These are phyloP conservation scores for Cladophialophora exuberans DNA, from an alignment of 2,329 filamentous ascomycete genomes.

Conservation along the genomic window DNA sequence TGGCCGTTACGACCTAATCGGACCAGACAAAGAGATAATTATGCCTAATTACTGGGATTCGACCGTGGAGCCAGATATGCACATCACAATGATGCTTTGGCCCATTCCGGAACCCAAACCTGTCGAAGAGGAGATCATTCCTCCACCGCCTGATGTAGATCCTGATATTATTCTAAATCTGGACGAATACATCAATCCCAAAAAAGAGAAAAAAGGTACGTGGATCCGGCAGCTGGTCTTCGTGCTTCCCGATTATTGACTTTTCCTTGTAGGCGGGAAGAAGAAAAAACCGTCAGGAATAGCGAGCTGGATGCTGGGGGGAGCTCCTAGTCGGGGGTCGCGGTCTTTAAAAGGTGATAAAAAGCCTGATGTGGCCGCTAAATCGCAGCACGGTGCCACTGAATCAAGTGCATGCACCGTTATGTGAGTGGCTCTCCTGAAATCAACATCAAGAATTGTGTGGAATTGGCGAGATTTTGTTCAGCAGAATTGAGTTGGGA, in stretches of 20 bases:
- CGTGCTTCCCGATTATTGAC: not conserved
- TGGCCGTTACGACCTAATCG: conserved; percentile 79
- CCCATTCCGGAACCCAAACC: conserved; percentile 56
- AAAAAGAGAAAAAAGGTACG: conserved; percentile 30
- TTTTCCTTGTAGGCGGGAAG: conserved; percentile 8
- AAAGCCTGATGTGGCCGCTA: conserved; percentile 46
- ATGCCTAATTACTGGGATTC: conserved; percentile 81
- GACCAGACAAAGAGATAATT: conserved; percentile 80
- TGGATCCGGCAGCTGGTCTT: not conserved
- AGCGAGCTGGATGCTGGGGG: conserved; percentile 50
- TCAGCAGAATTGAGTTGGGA: conserved; percentile 16
- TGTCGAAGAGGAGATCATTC: conserved; percentile 15
- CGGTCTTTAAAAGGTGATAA: conserved; percentile 51
- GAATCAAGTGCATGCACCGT: conserved; percentile 36
- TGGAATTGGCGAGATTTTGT: conserved; percentile 15
- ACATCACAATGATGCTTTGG: conserved; percentile 70
- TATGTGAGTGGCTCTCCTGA: conserved; percentile 35
- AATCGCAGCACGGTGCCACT: conserved; percentile 36
- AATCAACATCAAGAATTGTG: conserved; percentile 14
- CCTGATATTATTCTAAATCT: conserved; percentile 30
- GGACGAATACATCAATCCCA: conserved; percentile 21
- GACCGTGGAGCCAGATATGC: conserved; percentile 77
- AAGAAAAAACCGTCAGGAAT: conserved; percentile 39
- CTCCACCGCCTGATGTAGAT: conserved; percentile 23
- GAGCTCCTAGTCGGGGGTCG: conserved; percentile 18